Percentiles rank a stretch among this genome's conserved stretches.
Conservation (phyloP, 1,284 basidiomycete genomes). For the Xanthoconium separans region DNA sequence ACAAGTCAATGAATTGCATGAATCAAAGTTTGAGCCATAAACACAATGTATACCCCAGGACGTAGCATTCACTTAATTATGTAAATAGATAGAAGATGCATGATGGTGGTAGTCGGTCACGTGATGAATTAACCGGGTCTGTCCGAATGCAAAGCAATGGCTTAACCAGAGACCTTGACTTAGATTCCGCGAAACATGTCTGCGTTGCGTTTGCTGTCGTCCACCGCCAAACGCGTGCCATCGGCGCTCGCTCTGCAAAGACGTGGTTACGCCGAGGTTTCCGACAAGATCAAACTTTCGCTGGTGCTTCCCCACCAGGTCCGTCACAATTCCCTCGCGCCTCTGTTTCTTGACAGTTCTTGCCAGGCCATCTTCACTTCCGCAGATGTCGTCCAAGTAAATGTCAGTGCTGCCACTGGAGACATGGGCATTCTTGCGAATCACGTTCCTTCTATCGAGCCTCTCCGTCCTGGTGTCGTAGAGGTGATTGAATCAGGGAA, state of each 20-base stretch:
- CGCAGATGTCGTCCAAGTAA: slow-evolving; percentile 90
- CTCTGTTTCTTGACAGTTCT: slow-evolving; percentile 11
- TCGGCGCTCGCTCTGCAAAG: slow-evolving; percentile 52
- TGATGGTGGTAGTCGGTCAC: slow-evolving; percentile 13
- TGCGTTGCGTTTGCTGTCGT: slow-evolving; percentile 66
- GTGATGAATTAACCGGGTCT: slow-evolving; percentile 29
- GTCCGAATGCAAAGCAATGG: slow-evolving; percentile 18
- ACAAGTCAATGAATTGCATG: slow-evolving; percentile 25
- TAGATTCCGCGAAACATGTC: slow-evolving; percentile 52
- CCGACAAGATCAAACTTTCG: slow-evolving; percentile 86
- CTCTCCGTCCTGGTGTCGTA: slow-evolving; percentile 88
- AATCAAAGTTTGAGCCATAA: slow-evolving; percentile 29
- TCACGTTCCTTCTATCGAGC: slow-evolving; percentile 93
- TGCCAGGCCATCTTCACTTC: slow-evolving; percentile 83
- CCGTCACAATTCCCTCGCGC: slow-evolving; percentile 32
- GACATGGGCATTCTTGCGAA: slow-evolving; percentile 99
- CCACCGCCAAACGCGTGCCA: slow-evolving; percentile 60
- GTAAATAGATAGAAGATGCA: not conserved
- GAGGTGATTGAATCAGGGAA: slow-evolving; percentile 86
- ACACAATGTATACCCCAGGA: not conserved
- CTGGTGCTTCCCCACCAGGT: slow-evolving; percentile 94
- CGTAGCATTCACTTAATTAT: not conserved
- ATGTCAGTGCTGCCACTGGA: slow-evolving; percentile 89
- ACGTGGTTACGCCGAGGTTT: slow-evolving; percentile 86
- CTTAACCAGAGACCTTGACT: not conserved